Conservation (phyloP, 2,329 filamentous ascomycete genomes). For the Fusarium sp. region DNA sequence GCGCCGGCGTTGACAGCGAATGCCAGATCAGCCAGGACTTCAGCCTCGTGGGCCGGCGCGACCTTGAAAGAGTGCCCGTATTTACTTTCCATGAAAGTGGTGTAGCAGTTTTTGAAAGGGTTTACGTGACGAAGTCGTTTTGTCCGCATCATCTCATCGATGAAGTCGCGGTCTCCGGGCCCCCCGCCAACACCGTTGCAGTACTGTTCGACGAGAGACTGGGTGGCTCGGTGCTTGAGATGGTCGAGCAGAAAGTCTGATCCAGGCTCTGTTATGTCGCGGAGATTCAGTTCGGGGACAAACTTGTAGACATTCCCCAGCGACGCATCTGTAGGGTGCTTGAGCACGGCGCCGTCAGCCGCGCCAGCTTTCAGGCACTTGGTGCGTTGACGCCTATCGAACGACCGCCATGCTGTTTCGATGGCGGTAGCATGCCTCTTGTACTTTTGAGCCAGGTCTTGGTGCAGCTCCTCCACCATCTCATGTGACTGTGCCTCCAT, state of each 20-base stretch:
- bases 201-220: constrained; percentile 55
- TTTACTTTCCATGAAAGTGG: constrained; percentile 53
- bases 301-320: constrained; percentile 58
- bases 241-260: constrained; percentile 58
- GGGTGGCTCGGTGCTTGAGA: constrained; percentile 57
- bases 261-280: constrained; percentile 55
- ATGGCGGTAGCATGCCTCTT: constrained; percentile 53
- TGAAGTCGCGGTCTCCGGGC: constrained; percentile 56
- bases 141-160: constrained; percentile 54
- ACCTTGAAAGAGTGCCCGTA: constrained; percentile 58
- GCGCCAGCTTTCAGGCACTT: constrained; percentile 55
- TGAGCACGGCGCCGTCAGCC: constrained; percentile 53
- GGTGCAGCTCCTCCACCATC: constrained; percentile 49
- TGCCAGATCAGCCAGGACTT: constrained; percentile 26
- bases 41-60: neutral
- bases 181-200: constrained; percentile 46
- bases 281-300: constrained; percentile 62
- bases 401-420: constrained; percentile 58
- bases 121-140: constrained; percentile 52
- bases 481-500: too few species aligned
- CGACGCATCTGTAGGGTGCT: constrained; percentile 53
- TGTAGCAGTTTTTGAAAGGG: constrained; percentile 52
- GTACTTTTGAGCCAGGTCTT: constrained; percentile 59
- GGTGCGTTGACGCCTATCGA: constrained; percentile 53
- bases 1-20: constrained; percentile 42